Evolutionary conservation across 1,139 yeast species (phyloP), one percentile per base, ranked within the genome.

Genomic region (Candida pseudocylindracea): DNA sequence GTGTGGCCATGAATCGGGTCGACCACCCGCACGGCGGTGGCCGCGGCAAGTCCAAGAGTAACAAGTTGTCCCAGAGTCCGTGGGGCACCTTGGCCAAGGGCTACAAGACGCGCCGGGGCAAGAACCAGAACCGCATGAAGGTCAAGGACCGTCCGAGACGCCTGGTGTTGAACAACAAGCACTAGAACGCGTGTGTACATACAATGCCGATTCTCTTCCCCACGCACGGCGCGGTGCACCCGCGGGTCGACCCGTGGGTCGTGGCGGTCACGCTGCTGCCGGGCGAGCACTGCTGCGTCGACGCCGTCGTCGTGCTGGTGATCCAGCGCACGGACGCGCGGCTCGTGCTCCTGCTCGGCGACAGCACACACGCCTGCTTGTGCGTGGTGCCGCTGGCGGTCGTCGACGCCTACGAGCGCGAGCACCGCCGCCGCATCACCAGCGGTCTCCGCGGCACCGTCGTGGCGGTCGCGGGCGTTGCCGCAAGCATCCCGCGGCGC

Each of bases 11-110:
- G 94, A 88, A 88, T 57, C 3, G 10, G 8, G 10, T 8, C 9
- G 26, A 25, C 26, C 26, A 25, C 26, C 26, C 26, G 26, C 26
- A 25, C 48, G 99, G 99, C 65, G 99, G 99, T 75, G 99, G 99
- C 59, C 76, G 98, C 67, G 99, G 99, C 68, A 91, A 88, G 55
- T 79, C 93, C 37, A 88, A 91, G 71, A 80, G 93, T 41, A 85
- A 85, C 56, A 85, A 81, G 60, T 67, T 78, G 35, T 79, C 96
- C 10, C 83, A 78, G 61, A 79, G 94, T 37, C 91, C 92, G 56
- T 88, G 96, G 95, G 98, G 99, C 49, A 15, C 20, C 20, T 74
- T 74, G 42, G 85, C 85, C 67, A 91, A 88, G 54, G 78, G 81
- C 37, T 85, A 72, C 60, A 85, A 83, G 69, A 88, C 98, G 27